These are phyloP conservation scores for Microbotryum silenes-acaulis DNA, from an alignment of 1,284 basidiomycete genomes.

Conservation along the genomic window DNA sequence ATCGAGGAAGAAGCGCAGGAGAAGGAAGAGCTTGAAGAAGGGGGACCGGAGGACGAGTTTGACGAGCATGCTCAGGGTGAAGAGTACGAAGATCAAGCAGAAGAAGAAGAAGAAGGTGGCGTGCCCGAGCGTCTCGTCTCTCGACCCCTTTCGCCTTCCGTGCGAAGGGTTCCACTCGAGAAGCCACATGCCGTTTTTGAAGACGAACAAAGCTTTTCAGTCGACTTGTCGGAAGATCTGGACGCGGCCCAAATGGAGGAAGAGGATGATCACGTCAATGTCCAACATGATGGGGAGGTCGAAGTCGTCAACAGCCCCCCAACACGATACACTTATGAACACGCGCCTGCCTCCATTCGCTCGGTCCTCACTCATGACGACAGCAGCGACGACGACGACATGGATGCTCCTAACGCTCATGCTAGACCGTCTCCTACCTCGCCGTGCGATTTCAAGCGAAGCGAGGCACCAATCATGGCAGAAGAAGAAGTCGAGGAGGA, in stretches of 20 bases:
- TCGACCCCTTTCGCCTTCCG: too few relatives aligned
- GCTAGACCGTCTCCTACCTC: not conserved
- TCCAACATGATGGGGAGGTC: not conserved
- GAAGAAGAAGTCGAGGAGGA: constrained; percentile 9
- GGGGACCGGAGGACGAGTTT: not conserved
- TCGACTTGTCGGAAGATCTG: not conserved
- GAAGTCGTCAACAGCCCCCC: not conserved
- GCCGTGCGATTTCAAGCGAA: constrained; percentile 8
- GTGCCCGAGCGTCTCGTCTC: not conserved
- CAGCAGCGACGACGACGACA: not conserved
- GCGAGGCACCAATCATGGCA: constrained; percentile 12
- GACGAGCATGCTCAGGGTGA: not conserved
- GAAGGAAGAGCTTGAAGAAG: not conserved
- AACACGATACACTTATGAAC: not conserved
- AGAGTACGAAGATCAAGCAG: not conserved
- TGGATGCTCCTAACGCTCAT: not conserved
- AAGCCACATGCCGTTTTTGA: not conserved
- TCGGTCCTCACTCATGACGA: constrained; percentile 7
- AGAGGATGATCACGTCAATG: not conserved
- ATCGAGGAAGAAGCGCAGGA: not conserved
- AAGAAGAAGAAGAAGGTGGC: not conserved
- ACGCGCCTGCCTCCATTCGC: constrained; percentile 13
- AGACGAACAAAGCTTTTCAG: not conserved
- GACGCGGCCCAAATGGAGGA: not conserved
- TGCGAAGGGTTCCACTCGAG: not conserved